Percentiles rank a stretch among this genome's conserved stretches.
Conservation (phyloP, 2,329 filamentous ascomycete genomes). For the Talaromyces sp. region DNA sequence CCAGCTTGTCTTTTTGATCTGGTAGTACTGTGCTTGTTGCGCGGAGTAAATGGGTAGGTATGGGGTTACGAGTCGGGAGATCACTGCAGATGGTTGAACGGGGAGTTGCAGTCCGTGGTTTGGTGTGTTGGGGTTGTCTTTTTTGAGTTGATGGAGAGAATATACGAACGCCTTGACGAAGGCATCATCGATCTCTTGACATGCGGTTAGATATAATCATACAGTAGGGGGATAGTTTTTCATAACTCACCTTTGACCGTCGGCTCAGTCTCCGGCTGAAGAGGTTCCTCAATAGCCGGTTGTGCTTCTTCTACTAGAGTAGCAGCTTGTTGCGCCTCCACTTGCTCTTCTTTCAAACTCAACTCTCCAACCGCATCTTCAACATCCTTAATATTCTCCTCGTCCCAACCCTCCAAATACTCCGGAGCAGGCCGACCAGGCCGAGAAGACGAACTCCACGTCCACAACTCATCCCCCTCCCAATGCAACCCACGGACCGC, state of each 20-base stretch:
- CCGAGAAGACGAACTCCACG: conserved; percentile 57
- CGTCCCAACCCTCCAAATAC: conserved; percentile 53
- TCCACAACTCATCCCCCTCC: conserved; percentile 69
- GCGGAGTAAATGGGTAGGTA: conserved; percentile 61
- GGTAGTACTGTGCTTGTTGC: conserved; percentile 56
- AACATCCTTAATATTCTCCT: conserved; percentile 30
- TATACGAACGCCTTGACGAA: conserved; percentile 66
- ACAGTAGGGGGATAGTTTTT: conserved; percentile 8
- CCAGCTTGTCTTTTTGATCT: conserved; percentile 70
- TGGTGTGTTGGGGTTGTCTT: conserved; percentile 52
- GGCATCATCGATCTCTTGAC: conserved; percentile 65
- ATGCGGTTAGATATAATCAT: conserved; percentile 18
- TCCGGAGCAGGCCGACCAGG: conserved; percentile 55
- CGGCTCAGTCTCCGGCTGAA: conserved; percentile 51
- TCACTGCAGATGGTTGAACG: conserved; percentile 62
- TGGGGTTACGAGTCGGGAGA: conserved; percentile 64
- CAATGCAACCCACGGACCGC: conserved; percentile 66
- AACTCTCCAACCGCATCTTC: conserved; percentile 42
- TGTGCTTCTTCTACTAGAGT: conserved; percentile 32
- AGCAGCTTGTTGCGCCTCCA: conserved; percentile 50
- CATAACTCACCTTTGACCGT: conserved; percentile 54
- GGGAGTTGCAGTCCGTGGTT: conserved; percentile 61
- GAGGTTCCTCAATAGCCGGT: conserved; percentile 23
- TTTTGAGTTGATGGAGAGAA: conserved; percentile 60
- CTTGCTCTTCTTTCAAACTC: conserved; percentile 44